phyloP scores from a whole-genome alignment of 306 rosid genomes.

The Abrus pulchellus region DNA sequence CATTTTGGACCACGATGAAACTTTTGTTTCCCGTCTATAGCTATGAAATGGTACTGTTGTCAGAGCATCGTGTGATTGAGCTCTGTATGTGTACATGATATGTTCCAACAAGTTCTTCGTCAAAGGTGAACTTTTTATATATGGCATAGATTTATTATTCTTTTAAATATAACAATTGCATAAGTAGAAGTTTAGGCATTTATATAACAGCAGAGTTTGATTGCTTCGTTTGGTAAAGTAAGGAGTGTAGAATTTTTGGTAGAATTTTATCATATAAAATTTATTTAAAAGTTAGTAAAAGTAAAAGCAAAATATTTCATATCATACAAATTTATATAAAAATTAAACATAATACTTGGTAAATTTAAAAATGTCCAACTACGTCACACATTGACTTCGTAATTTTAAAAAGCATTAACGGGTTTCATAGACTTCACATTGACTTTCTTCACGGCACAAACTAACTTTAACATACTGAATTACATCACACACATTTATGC shows the following conservation, averaged over 20 bases:
- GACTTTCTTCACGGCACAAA: background rate
- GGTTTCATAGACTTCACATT: background rate
- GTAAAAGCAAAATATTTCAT: too few relatives aligned
- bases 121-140: background rate
- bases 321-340: too few relatives aligned
- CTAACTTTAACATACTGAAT: background rate
- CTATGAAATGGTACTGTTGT: background rate
- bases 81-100: too few relatives aligned
- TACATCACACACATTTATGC: background rate
- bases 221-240: background rate
- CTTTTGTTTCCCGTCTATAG: background rate
- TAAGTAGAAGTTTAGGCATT: background rate
- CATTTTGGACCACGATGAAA: constrained; percentile 1
- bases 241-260: too few relatives aligned
- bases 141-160: background rate
- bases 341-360: too few relatives aligned
- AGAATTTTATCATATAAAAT: too few relatives aligned
- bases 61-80: constrained; percentile 19
- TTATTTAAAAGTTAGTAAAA: too few relatives aligned
- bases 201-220: background rate
- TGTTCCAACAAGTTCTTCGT: constrained; percentile 7
- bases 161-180: background rate
- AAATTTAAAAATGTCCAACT: too few relatives aligned
- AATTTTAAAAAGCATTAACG: background rate
- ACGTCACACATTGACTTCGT: too few relatives aligned